Evolutionary conservation across 2,329 filamentous ascomycete genomes (phyloP).

Genomic region (Stagonosporopsis chrysanthemi): DNA sequence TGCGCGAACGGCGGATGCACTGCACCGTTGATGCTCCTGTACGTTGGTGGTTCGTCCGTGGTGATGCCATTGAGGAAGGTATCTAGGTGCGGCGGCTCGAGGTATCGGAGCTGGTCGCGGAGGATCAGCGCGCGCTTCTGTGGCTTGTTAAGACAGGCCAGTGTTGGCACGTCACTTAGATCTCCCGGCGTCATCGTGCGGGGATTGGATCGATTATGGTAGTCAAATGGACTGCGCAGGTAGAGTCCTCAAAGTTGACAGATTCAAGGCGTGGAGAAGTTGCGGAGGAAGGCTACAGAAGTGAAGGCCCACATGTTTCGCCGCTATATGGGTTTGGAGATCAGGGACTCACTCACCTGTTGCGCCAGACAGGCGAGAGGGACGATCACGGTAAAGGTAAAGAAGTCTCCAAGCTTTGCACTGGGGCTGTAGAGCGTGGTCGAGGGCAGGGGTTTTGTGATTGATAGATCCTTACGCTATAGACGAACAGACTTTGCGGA

Average conservation of each 20-base stretch:
- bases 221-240: neutral
- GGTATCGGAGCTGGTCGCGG: constrained; percentile 38
- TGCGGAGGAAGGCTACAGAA: neutral
- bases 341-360: constrained; percentile 3
- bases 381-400: constrained; percentile 7
- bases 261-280: neutral
- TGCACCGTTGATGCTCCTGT: constrained; percentile 30
- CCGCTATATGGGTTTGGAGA: neutral
- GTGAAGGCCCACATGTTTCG: neutral
- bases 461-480: too few species aligned
- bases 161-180: constrained; percentile 27
- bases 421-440: neutral
- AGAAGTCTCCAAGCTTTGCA: neutral
- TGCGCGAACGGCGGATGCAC: constrained; percentile 31
- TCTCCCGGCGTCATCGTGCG: constrained; percentile 3
- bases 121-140: constrained; percentile 41
- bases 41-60: constrained; percentile 40
- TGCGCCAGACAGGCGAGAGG: neutral
- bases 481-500: neutral
- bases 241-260: neutral
- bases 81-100: constrained; percentile 35
- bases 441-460: too few species aligned
- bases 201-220: too few species aligned
- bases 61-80: constrained; percentile 36
- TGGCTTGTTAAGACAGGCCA: constrained; percentile 32